Evolutionary conservation across 495 filamentous ascomycete genomes (phyloP), one percentile per base, ranked within the genome.

Genomic region (Aspergillus incahuasiensis): DNA sequence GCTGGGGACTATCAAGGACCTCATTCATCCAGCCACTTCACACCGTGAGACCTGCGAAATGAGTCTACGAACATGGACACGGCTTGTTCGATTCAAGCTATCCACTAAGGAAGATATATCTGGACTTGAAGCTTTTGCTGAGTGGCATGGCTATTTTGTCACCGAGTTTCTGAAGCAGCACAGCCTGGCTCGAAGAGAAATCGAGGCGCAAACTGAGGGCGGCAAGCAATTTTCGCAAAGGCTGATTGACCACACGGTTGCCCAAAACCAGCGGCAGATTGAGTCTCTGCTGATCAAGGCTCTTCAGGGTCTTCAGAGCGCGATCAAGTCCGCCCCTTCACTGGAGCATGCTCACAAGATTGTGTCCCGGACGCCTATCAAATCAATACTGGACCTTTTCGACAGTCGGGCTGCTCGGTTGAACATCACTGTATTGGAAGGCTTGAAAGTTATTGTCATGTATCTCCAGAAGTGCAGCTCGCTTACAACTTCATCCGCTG

Each of bases 31-130:
- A 19, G 79, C 82, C 18, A 84, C 62, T 30, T 95, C 92, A 3
- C 94, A 98, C 67, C 83, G 82, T 55, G 88, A 92, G 74, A 91
- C 89, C 3, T 95, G 89, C 65, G 80, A 84, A 47, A 86, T 97
- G 58, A 96, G 84, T 46, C 70, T 97, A 13, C 81, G 85, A 30
- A 81, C 90, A 13, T 97, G 92, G 92, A 74, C 77, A 44, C 85
- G 89, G 63, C 80, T 97, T 32, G 81, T 86, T 7, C 79, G 82
- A 8, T 96, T 91, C 63, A 83, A 92, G 57, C 62, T 91, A 5
- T 84, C 85, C 0, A 82, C 75, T 0, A 65, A 79, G 19, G 80
- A 86, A 57, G 74, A 79, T 45, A 58, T 68, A 6, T 66, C 65
- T 8, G 73, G 70, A 13, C 78, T 87, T 28, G 76, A 77, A 49